Base-by-base conservation (phyloP, 2,329 filamentous ascomycete genomes). In the Dryadomyces quercus-mongolicae region DNA sequence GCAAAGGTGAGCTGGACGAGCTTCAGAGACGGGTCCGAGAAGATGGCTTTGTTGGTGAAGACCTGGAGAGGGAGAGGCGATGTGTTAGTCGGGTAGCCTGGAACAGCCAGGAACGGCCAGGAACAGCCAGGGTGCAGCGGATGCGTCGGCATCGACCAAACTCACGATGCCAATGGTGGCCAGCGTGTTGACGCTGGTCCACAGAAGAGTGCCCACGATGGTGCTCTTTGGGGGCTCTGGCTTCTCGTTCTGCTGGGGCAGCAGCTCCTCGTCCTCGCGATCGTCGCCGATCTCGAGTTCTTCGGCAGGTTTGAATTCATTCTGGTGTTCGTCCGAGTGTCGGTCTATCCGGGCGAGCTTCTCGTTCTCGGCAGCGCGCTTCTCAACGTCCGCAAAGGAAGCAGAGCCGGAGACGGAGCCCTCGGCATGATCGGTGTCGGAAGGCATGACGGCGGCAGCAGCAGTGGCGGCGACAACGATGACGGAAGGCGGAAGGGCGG, bases 31-130 rank as follows among this genome's bases (percentile, higher is more conserved):
- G 77, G 76, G 57, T 84, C 77, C 22, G 77, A 77, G 69, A 86
- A 86, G 65, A 86, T 84, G 58, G 76, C 76, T 67, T 86, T 86
- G 70, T 86, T 86, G 45, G 80, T 82, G 64, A 85, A 85, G 62
- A 86, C 80, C 80, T 54, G 34, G 3, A 21, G 40, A 16, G 15
- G 10, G 5, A 18, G 12, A 36, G 43, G n/a, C 34, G 13, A 8
- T 1, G 42, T 45, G 47, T n/a, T 18, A 34, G 18, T 5, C 13
- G 12, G 34, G 8, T n/a, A 25, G 20, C 31, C 12, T 8, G 7
- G 48, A 10, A 49, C n/a, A 18, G 22, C 15, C 18, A 16, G 36
- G 22, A 25, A 16, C 9, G 15, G 12, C 2, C 44, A 8, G 44
- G 20, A 2, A 21, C 6, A 21, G 44, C 18, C 20, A 25, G 15